Conservation (phyloP, 768 basidiomycete species). For the Scleroderma citrinum region DNA sequence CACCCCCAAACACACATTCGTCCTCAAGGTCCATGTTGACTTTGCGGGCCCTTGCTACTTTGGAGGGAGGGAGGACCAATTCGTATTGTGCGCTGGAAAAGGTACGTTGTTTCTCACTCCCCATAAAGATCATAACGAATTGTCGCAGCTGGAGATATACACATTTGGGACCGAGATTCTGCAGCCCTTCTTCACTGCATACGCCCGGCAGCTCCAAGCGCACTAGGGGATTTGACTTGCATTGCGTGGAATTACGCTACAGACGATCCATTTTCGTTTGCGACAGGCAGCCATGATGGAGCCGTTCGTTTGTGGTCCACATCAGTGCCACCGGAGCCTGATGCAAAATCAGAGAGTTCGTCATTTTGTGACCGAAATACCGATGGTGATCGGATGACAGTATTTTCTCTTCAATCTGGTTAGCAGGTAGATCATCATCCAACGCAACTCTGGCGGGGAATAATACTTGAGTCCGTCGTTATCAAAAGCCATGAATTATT, state of each 20-base stretch:
- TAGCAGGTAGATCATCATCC: slow-evolving; percentile 7
- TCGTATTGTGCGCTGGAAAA: slow-evolving; percentile 76
- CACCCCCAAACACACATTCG: slow-evolving; percentile 60
- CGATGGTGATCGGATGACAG: slow-evolving; percentile 20
- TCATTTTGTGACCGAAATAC: slow-evolving; percentile 20
- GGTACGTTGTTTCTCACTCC: slow-evolving; percentile 29
- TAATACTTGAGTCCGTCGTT: slow-evolving; percentile 5
- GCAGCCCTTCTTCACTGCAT: slow-evolving; percentile 67
- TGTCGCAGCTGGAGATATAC: slow-evolving; percentile 64
- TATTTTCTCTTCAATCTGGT: slow-evolving; percentile 23
- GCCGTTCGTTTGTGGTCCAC: slow-evolving; percentile 69
- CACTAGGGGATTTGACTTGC: slow-evolving; percentile 62
- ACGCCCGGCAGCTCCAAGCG: slow-evolving; percentile 49
- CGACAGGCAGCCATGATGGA: slow-evolving; percentile 75
- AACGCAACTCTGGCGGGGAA: neutral
- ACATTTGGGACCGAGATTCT: slow-evolving; percentile 83
- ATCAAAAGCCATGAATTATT: slow-evolving; percentile 15
- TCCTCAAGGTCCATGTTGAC: slow-evolving; percentile 61
- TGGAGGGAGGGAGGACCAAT: slow-evolving; percentile 72
- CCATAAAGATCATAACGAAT: neutral
- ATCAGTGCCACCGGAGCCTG: slow-evolving; percentile 14
- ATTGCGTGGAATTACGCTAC: slow-evolving; percentile 73
- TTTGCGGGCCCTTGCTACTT: slow-evolving; percentile 82
- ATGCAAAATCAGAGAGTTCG: slow-evolving; percentile 17
- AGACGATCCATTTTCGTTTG: slow-evolving; percentile 47